phyloP scores from a whole-genome alignment of 768 basidiomycete genomes.

The Cyclocybe cylindracea region DNA sequence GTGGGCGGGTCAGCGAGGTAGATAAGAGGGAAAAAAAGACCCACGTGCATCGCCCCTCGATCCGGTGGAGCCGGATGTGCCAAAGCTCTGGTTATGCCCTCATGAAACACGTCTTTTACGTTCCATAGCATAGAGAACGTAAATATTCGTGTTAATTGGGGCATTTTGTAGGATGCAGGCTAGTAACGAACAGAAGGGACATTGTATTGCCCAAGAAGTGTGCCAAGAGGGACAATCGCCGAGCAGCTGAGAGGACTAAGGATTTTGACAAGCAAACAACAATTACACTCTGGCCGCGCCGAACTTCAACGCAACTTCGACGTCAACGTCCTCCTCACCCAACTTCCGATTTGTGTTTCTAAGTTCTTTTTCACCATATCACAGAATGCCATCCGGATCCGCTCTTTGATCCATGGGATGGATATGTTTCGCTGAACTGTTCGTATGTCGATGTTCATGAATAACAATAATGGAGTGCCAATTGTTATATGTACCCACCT shows the following conservation, averaged over 20 bases:
- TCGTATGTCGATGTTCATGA: too few species aligned
- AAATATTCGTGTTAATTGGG: background rate
- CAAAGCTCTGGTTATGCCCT: slow-evolving; percentile 12
- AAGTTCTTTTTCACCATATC: too few species aligned
- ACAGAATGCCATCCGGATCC: too few species aligned
- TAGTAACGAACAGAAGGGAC: background rate
- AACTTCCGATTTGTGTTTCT: too few species aligned
- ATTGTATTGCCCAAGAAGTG: too few species aligned
- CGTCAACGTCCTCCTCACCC: too few species aligned
- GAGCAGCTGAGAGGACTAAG: background rate
- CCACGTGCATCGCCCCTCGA: slow-evolving; percentile 16
- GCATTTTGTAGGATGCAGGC: too few species aligned
- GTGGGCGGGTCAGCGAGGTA: slow-evolving; percentile 1
- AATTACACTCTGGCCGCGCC: too few species aligned
- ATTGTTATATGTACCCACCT: background rate
- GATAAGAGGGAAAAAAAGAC: slow-evolving; percentile 17
- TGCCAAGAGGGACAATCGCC: too few species aligned
- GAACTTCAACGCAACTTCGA: background rate
- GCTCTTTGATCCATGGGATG: too few species aligned
- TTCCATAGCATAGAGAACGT: background rate
- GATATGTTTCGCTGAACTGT: too few species aligned
- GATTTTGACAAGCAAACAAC: slow-evolving; percentile 5
- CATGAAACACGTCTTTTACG: background rate
- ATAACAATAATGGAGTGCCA: too few species aligned
- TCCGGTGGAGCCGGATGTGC: slow-evolving; percentile 14